phyloP scores from a whole-genome alignment of 805 yeast genomes.

The Sugiyamaella valdiviana region DNA sequence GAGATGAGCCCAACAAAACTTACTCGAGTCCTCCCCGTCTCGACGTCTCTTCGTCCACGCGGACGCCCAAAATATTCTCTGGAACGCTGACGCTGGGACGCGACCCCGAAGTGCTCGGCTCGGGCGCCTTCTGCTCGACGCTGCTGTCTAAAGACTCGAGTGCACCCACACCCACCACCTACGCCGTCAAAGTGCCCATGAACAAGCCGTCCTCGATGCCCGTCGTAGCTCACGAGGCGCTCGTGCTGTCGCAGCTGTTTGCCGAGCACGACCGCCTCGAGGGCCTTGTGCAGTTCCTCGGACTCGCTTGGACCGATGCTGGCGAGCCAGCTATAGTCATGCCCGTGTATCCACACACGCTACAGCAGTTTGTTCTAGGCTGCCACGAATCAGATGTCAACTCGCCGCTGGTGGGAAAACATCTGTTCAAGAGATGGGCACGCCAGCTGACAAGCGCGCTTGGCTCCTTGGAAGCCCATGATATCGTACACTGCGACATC shows the following conservation, averaged over 20 bases:
- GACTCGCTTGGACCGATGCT: conserved; percentile 4
- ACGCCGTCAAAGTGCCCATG: conserved; percentile 15
- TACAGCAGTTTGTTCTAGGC: conserved; percentile 8
- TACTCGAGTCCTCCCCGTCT: background rate
- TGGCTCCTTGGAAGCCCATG: conserved; percentile 19
- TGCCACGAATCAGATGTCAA: background rate
- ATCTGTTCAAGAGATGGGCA: conserved; percentile 26
- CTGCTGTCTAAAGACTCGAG: conserved; percentile 2
- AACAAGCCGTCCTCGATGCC: conserved; percentile 1
- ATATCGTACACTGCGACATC: conserved; percentile 43
- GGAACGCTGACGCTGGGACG: background rate
- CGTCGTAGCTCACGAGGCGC: conserved; percentile 15
- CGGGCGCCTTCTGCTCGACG: conserved; percentile 16
- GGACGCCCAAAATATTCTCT: background rate
- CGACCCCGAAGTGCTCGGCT: conserved; percentile 11
- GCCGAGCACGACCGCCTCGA: background rate
- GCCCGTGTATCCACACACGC: conserved; percentile 16
- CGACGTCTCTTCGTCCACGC: background rate
- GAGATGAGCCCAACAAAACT: background rate
- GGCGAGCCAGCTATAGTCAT: conserved; percentile 17
- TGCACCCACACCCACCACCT: background rate
- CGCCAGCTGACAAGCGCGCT: conserved; percentile 23
- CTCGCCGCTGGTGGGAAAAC: conserved; percentile 23
- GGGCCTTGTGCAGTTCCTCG: conserved; percentile 15
- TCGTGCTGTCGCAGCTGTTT: background rate